phyloP scores from a whole-genome alignment of 208 protist species.

The Trypanosoma rangeli region DNA sequence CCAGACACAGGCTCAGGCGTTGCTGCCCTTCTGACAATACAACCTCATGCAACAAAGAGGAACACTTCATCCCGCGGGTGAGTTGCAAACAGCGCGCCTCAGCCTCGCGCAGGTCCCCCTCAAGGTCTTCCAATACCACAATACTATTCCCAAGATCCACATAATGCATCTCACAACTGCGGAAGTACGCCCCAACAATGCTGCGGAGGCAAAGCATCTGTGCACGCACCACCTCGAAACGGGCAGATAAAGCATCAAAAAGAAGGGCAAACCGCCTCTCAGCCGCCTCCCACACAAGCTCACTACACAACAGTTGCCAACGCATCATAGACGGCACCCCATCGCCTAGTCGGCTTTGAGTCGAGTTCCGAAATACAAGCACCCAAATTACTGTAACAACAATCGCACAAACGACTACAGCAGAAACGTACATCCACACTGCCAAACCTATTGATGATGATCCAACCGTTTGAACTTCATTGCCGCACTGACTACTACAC shows the following conservation, averaged over 20 bases:
- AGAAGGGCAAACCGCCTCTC: not conserved
- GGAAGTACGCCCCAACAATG: conserved; percentile 33
- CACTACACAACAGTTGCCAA: not conserved
- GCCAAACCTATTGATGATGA: not conserved
- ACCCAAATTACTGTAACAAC: not conserved
- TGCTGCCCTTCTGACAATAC: not conserved
- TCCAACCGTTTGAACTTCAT: not conserved
- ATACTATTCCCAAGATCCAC: conserved; percentile 59
- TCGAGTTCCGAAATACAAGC: not conserved
- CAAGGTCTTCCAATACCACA: conserved; percentile 39
- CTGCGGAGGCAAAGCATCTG: not conserved
- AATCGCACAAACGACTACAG: not conserved
- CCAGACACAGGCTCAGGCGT: not conserved
- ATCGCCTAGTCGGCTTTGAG: not conserved
- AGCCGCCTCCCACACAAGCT: not conserved
- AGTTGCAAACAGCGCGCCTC: not conserved
- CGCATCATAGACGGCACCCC: not conserved
- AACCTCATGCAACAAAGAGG: not conserved
- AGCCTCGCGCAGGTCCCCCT: conserved; percentile 25
- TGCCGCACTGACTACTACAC: not conserved
- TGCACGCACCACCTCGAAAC: not conserved
- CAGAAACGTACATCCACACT: not conserved
- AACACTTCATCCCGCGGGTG: not conserved
- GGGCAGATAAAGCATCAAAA: not conserved
- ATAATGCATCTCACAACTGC: conserved; percentile 59